A percentile compares a stretch with the other conserved stretches of the same genome.
Conservation (phyloP, 1,284 basidiomycete species). For the Apiotrichum mycotoxinovorans region DNA sequence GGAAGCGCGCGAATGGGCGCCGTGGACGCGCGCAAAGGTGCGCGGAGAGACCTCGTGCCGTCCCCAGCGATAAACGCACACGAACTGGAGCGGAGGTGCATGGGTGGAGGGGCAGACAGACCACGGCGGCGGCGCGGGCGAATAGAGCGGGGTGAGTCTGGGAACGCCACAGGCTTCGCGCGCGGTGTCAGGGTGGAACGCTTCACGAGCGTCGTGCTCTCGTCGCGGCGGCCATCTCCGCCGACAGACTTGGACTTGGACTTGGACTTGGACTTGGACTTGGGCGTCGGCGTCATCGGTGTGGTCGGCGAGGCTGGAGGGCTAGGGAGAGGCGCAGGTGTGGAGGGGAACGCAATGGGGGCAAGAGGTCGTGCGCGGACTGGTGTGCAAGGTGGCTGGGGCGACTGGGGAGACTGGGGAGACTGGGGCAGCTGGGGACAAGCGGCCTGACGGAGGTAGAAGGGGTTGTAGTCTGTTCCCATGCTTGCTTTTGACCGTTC, state of each 20-base stretch:
- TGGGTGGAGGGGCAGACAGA: not conserved
- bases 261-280: no score
- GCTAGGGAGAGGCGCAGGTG: not conserved
- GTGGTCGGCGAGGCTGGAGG: not conserved
- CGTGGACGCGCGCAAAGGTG: not conserved
- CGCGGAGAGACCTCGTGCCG: not conserved
- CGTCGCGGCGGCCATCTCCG: no score
- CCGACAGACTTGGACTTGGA: no score
- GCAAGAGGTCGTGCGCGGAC: not conserved
- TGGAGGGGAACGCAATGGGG: not conserved
- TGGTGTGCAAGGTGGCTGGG: not conserved
- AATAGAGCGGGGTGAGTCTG: not conserved
- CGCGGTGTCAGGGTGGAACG: not conserved
- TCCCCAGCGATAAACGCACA: not conserved
- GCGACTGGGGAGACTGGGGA: no score
- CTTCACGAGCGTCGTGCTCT: not conserved
- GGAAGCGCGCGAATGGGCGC: not conserved
- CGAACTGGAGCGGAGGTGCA: not conserved
- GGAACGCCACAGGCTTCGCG: not conserved
- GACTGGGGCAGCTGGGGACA: no score
- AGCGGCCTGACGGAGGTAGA: not conserved
- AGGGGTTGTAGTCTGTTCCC: constrained; percentile 22
- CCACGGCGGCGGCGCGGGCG: constrained; percentile 2
- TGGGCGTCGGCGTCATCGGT: not conserved
- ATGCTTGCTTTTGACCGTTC: constrained; percentile 6